Base-by-base conservation (phyloP, 2,329 filamentous ascomycete genomes). In the Apiospora hydei region DNA sequence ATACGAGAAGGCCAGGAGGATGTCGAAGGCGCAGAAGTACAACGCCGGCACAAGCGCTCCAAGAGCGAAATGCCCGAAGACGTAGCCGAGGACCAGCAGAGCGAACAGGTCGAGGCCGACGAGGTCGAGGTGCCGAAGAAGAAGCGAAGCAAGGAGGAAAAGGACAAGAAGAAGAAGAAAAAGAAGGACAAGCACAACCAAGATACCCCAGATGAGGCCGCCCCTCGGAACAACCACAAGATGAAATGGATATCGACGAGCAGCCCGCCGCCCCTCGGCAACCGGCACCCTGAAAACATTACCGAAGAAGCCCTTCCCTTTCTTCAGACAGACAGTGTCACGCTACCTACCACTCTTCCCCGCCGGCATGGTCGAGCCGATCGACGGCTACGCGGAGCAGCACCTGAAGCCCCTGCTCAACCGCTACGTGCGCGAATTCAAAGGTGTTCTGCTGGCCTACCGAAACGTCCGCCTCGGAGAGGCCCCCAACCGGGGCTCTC, bases 301-400 rank as follows among this genome's bases (percentile, higher is more conserved):
- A 34, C 74, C 82, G 69, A 80, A 83, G 72, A 81, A 82, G 69
- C 84, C 82, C 74, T 93, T 92, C 64, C 93, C 95, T 21, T 96
- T 97, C 83, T 91, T 91, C 80, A 89, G 90, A 41, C 92, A 96
- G 78, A 94, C 92, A 30, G 89, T 94, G 57, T 95, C 95, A 1
- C 89, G 98, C 77, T 95, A 94, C 83, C 88, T 95, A 74, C 89
- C 93, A 1, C 86, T 96, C 74, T 93, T 90, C 74, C 93, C 94
- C 14, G 85, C 89, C 51, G 91, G 92, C 64, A 92, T 94, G 82
- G 86, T 88, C 73, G 88, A 90, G 72, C 92, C 93, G 0, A 84
- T 94, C 75, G 91, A 93, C 76, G 92, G 90, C 72, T 88, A 92
- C 73, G 90, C 92, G 79, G 89, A 91, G 73, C 93, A 95, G 78